These are phyloP conservation scores for Mollisiaceae sp. DNA, from an alignment of 2,329 filamentous ascomycete genomes.

Conservation along the genomic window DNA sequence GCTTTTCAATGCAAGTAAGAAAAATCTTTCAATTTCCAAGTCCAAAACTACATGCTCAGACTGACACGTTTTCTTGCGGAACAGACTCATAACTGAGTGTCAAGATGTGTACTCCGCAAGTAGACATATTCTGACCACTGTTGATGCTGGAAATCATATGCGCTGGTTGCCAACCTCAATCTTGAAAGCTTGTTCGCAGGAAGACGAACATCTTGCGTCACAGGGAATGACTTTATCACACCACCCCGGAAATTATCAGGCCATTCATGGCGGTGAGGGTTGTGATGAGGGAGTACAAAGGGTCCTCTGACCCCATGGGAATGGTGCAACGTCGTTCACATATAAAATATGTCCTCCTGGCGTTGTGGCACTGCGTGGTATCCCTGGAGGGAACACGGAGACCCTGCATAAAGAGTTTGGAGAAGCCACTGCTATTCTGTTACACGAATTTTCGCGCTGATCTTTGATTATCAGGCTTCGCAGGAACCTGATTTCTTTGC, in stretches of 20 bases:
- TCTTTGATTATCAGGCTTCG: too few species aligned
- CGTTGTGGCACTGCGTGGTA: background rate
- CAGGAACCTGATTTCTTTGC: too few species aligned
- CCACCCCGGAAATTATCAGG: background rate
- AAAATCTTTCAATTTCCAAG: background rate
- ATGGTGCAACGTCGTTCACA: background rate
- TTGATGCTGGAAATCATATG: background rate
- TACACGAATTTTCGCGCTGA: too few species aligned
- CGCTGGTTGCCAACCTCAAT: background rate
- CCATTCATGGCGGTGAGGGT: background rate
- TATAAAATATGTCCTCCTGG: background rate
- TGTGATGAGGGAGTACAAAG: background rate
- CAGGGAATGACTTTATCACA: background rate
- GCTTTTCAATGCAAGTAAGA: background rate
- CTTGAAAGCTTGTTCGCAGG: background rate
- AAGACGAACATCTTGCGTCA: background rate
- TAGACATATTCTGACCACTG: background rate
- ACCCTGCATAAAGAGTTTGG: too few species aligned
- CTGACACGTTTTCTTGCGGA: background rate
- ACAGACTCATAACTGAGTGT: background rate
- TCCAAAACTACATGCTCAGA: background rate
- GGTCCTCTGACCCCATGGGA: background rate
- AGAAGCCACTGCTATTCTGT: too few species aligned
- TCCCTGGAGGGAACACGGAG: background rate
- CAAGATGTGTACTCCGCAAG: background rate